These are phyloP conservation scores for Heterobasidion annosum DNA, from an alignment of 1,284 basidiomycete species.

Conservation along the genomic window DNA sequence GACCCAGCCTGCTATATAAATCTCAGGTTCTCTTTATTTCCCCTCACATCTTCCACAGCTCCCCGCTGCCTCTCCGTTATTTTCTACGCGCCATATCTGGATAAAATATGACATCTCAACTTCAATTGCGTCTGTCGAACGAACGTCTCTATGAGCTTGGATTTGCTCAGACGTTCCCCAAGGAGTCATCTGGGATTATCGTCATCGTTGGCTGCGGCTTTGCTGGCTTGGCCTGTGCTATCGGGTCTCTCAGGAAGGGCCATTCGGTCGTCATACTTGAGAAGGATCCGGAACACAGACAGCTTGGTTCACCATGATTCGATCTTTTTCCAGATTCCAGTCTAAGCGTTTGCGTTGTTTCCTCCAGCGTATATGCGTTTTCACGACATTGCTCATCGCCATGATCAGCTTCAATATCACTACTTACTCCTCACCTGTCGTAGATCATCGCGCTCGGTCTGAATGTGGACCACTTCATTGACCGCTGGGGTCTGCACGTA, in stretches of 20 bases:
- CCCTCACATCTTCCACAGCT: too few species aligned
- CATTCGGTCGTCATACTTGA: slow-evolving; percentile 19
- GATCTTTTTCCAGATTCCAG: too few species aligned
- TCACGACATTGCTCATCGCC: too few species aligned
- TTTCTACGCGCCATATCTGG: too few species aligned
- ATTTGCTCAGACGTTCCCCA: slow-evolving; percentile 1
- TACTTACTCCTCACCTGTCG: too few species aligned
- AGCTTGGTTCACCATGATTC: slow-evolving; percentile 9
- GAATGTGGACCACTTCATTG: slow-evolving; percentile 7
- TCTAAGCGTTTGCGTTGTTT: too few species aligned
- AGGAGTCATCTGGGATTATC: slow-evolving; percentile 8
- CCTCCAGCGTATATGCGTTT: too few species aligned
- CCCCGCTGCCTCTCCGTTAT: too few species aligned
- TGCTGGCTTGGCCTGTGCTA: slow-evolving; percentile 21
- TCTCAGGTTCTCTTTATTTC: too few species aligned
- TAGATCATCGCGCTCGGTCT: slow-evolving; percentile 8
- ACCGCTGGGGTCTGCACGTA: slow-evolving; percentile 10
- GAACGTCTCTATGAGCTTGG: background rate
- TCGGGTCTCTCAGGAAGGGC: slow-evolving; percentile 20
- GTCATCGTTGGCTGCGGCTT: slow-evolving; percentile 20
- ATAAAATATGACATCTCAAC: too few species aligned
- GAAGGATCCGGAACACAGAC: slow-evolving; percentile 11
- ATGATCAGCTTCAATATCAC: too few species aligned
- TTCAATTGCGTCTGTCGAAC: background rate
- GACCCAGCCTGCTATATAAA: too few species aligned